phyloP scores from a whole-genome alignment of 495 filamentous ascomycete species.

The Friedmanniomyces simplex region DNA sequence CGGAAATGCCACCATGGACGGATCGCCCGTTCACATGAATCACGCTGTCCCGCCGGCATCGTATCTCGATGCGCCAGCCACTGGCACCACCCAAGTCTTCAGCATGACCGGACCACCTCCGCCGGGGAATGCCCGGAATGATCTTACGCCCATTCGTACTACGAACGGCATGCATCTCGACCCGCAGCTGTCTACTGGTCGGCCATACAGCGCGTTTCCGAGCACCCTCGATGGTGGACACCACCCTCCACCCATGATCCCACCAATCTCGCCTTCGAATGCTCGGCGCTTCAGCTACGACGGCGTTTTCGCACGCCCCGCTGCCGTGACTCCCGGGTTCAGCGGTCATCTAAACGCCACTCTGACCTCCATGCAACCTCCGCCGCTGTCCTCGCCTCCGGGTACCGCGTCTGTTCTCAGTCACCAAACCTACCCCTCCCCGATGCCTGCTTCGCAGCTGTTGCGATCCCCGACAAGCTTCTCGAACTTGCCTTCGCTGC shows the following conservation, averaged over 20 bases:
- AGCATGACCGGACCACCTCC: neutral
- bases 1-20: neutral
- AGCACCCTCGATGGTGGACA: neutral
- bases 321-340: neutral
- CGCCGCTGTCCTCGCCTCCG: conserved; percentile 7
- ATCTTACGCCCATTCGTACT: neutral
- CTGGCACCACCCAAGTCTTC: neutral
- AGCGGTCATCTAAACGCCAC: neutral
- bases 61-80: neutral
- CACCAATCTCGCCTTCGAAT: neutral
- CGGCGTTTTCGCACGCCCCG: neutral
- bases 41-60: neutral
- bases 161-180: neutral
- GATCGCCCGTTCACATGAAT: neutral
- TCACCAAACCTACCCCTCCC: conserved; percentile 3
- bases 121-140: neutral
- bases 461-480: conserved; percentile 9
- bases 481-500: conserved; percentile 15
- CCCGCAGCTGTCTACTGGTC: neutral
- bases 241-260: neutral
- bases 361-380: conserved; percentile 12
- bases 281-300: conserved; percentile 10
- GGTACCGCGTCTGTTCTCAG: neutral
- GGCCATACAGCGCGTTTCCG: conserved; percentile 4
- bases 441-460: neutral